These are phyloP conservation scores for Paecilomyces niveus DNA, from an alignment of 2,329 filamentous ascomycete species.

Conservation along the genomic window DNA sequence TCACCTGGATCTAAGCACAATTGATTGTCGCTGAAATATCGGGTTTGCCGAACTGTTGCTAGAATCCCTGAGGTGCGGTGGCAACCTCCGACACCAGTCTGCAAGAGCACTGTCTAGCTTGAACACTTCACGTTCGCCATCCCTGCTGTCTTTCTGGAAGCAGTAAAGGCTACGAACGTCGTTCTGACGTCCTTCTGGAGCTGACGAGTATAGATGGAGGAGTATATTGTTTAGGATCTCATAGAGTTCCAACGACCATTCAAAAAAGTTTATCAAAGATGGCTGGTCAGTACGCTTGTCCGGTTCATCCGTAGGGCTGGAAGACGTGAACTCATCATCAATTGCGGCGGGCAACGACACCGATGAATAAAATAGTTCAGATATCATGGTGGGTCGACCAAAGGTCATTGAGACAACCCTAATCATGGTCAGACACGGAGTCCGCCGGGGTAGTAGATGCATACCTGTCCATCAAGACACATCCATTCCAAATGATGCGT, in stretches of 20 bases:
- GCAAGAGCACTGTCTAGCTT: conserved; percentile 25
- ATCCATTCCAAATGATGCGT: conserved; percentile 29
- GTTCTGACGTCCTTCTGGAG: conserved; percentile 15
- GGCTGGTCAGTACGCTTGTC: conserved; percentile 15
- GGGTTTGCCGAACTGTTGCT: conserved; percentile 7
- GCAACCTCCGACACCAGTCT: conserved; percentile 22
- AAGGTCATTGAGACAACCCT: conserved; percentile 33
- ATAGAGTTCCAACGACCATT: conserved; percentile 25
- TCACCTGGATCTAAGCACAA: conserved; percentile 25
- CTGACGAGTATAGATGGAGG: conserved; percentile 20
- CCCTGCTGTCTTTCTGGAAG: conserved; percentile 10
- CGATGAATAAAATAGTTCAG: conserved; percentile 15
- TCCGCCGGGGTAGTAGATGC: not conserved
- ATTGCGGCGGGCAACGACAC: conserved; percentile 23
- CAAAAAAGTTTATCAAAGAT: conserved; percentile 25
- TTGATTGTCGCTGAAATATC: conserved; percentile 23
- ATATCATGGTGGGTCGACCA: conserved; percentile 30
- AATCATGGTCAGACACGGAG: not conserved
- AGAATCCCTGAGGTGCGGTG: conserved; percentile 16
- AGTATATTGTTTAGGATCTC: conserved; percentile 29
- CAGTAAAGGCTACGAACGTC: conserved; percentile 23
- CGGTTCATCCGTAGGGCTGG: conserved; percentile 7
- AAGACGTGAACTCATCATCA: conserved; percentile 24
- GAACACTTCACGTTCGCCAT: conserved; percentile 24
- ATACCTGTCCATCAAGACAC: conserved; percentile 30